These are phyloP conservation scores for Fagus crenata DNA, from an alignment of 306 rosid genomes.

Conservation along the genomic window DNA sequence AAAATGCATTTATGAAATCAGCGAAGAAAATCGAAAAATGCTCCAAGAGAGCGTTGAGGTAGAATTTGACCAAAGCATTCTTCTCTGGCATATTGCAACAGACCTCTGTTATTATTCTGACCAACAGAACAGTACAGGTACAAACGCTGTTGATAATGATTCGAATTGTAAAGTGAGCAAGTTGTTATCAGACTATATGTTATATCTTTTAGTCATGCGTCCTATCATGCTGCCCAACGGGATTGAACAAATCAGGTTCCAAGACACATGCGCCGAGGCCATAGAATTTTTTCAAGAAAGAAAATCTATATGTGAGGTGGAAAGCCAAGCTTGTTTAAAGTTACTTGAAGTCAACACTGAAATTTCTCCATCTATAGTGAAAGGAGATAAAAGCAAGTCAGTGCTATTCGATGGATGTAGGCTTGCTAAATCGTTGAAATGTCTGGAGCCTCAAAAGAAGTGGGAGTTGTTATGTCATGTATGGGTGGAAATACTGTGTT, in stretches of 20 bases:
- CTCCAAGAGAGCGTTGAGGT: background rate
- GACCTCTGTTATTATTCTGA: constrained; percentile 21
- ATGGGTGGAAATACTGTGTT: constrained; percentile 35
- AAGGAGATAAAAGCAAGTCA: constrained; percentile 41
- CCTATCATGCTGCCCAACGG: constrained; percentile 39
- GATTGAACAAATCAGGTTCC: constrained; percentile 32
- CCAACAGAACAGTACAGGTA: background rate
- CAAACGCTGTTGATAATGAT: background rate
- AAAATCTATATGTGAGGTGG: background rate
- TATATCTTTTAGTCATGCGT: constrained; percentile 31
- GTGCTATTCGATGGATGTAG: constrained; percentile 34
- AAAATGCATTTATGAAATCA: no score
- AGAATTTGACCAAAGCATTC: constrained; percentile 36
- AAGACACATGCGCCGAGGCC: constrained; percentile 45
- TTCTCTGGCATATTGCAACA: constrained; percentile 39
- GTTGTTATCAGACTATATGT: constrained; percentile 33
- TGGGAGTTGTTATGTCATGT: constrained; percentile 29
- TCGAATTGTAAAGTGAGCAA: constrained; percentile 14
- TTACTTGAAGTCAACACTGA: background rate
- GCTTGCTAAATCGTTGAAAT: constrained; percentile 7
- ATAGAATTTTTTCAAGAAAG: constrained; percentile 22
- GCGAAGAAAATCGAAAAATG: no score
- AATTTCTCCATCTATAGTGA: constrained; percentile 28
- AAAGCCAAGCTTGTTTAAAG: constrained; percentile 1
- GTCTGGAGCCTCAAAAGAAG: background rate